Evolutionary conservation across 1,284 basidiomycete genomes (phyloP).

Genomic region (Malassezia psittaci): DNA sequence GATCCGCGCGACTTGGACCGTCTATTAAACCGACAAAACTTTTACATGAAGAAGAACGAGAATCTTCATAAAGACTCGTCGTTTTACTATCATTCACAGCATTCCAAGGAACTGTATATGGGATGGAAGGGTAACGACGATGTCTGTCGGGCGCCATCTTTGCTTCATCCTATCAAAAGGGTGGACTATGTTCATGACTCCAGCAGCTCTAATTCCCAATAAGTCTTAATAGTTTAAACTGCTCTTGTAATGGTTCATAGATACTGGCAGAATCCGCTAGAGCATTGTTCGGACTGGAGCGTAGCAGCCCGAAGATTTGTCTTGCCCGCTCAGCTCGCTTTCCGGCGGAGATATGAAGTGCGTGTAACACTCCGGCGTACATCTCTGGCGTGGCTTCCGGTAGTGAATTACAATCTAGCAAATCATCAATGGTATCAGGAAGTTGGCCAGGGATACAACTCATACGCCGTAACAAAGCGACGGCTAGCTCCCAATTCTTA

Average conservation of each 20-base stretch:
- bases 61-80: conserved; percentile 44
- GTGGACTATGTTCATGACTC: conserved; percentile 18
- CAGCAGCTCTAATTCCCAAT: background rate
- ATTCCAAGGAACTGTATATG: conserved; percentile 43
- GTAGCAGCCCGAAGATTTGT: background rate
- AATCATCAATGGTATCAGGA: background rate
- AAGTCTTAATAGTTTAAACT: background rate
- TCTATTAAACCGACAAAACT: conserved; percentile 43
- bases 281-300: too few relatives aligned
- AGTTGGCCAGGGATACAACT: background rate
- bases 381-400: conserved; percentile 3
- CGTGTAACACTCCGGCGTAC: conserved; percentile 14
- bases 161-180: conserved; percentile 46
- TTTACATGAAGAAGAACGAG: conserved; percentile 47
- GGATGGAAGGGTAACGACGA: conserved; percentile 45
- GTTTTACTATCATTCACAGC: conserved; percentile 45
- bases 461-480: conserved; percentile 6
- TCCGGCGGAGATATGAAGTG: background rate
- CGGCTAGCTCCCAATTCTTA: conserved; percentile 1
- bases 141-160: conserved; percentile 43
- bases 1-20: conserved; percentile 39
- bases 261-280: background rate
- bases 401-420: background rate
- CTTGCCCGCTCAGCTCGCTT: background rate
- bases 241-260: conserved; percentile 1